Base-by-base conservation (phyloP, 805 yeast genomes). In the Pichia ethanolica region DNA sequence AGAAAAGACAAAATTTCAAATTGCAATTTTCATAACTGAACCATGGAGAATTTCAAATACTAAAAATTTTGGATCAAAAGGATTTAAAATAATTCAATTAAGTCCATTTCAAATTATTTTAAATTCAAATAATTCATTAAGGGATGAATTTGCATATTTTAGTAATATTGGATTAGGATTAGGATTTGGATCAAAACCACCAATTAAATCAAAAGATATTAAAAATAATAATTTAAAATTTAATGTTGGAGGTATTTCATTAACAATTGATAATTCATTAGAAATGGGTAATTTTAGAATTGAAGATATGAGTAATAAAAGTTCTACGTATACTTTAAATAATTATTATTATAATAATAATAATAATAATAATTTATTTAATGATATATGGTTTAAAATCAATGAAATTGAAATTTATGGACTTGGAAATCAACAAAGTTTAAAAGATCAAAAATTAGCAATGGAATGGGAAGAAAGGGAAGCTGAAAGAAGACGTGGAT, bases 401-500 rank as follows among this genome's bases (percentile, higher is more conserved):
- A 78, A 82, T 5, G 90, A 85, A 55, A 68, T 90, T 28, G 97
- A 90, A 61, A 95, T 89, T 0, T 86, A 93, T 90, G 98, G 98
- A 0, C 77, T 89, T 50, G 98, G 97, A 1, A 80, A 87, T 7
- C 80, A 77, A 9, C 79, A 82, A 52, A 95, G 88, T 56, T 68
- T 89, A 43, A 83, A 77, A 33, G 90, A 84, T 53, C 97, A 90
- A 66, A 71, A 75, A 42, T 79, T 77, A 58, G 77, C 77, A 52
- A 86, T 96, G 93, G 89, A 83, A 57, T 89, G 97, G 97, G 97
- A 91, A 61, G 85, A 83, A 60, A 72, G 80, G 44, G 96, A 89
- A 62, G 95, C 95, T 0, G 77, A 81, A 56, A 82, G 89, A 36
- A 72, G 97, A 46, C 85, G 83, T 58, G 73, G 78, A 32, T 77